Conservation (phyloP, 148 eudicot genomes). For the Nyssa sinensis region DNA sequence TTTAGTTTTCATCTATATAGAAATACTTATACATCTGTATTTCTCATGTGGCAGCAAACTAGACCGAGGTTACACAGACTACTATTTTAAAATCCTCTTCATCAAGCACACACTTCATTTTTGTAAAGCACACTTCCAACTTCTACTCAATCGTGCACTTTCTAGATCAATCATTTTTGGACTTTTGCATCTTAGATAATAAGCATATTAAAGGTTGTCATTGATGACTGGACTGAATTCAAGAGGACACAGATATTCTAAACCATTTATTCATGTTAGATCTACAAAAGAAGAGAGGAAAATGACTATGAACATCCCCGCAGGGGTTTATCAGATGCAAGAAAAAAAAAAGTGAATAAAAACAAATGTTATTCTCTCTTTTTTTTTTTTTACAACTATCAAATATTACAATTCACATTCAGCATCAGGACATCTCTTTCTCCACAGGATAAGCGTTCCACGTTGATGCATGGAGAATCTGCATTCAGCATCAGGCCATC, state of each 20-base stretch:
- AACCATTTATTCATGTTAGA: background rate
- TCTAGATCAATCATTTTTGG: no score
- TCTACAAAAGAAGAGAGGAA: background rate
- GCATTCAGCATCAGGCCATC: constrained; percentile 21
- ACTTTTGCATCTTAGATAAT: no score
- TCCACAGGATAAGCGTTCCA: constrained; percentile 1
- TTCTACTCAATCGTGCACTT: no score
- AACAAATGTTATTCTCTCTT: no score
- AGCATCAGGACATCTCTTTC: background rate
- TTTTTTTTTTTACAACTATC: no score
- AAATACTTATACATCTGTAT: no score
- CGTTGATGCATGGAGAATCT: constrained; percentile 30
- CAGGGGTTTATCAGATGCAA: background rate
- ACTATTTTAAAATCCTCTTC: no score
- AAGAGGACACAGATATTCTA: background rate
- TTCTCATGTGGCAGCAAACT: no score
- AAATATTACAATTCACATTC: background rate
- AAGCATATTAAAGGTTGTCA: background rate
- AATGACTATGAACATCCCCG: background rate
- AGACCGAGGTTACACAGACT: no score
- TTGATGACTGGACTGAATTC: background rate
- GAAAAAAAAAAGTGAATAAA: background rate
- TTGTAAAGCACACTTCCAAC: no score
- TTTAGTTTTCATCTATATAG: no score
- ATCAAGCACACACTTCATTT: no score